Percentiles rank a stretch among this genome's conserved stretches.
Evolutionary conservation across 225 moss, liverwort and hornwort species (phyloP).

Genomic region (Polytrichum formosum): DNA sequence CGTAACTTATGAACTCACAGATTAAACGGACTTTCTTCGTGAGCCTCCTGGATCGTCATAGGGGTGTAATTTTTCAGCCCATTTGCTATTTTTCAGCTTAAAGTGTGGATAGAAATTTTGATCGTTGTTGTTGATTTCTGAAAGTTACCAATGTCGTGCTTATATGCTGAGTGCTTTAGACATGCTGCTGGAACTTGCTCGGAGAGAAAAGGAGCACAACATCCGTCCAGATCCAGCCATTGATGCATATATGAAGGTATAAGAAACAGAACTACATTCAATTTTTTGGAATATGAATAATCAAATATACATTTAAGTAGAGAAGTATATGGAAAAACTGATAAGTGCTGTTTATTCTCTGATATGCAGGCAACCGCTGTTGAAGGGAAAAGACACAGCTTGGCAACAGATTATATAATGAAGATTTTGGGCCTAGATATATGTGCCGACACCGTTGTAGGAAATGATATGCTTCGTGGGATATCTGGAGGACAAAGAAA

Average conservation of each 20-base stretch:
- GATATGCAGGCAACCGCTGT: constrained; percentile 38
- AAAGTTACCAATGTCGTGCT: too few species aligned
- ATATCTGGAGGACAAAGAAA: constrained; percentile 93
- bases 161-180: constrained; percentile 23
- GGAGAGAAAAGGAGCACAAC: constrained; percentile 59
- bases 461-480: constrained; percentile 85
- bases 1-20: too few species aligned
- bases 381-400: constrained; percentile 63
- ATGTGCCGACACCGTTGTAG: constrained; percentile 85
- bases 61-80: too few species aligned
- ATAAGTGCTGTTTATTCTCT: neutral
- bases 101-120: too few species aligned
- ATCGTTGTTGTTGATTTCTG: too few species aligned
- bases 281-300: neutral
- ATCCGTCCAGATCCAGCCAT: constrained; percentile 79
- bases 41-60: too few species aligned
- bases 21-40: too few species aligned
- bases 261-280: neutral
- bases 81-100: too few species aligned
- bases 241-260: constrained; percentile 92
- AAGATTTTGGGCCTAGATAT: constrained; percentile 85
- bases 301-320: neutral
- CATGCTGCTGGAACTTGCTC: constrained; percentile 70
- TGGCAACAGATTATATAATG: constrained; percentile 74
- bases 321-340: neutral